Conservation (phyloP, 768 basidiomycete species). For the Gloeopeniophorella convolvens region DNA sequence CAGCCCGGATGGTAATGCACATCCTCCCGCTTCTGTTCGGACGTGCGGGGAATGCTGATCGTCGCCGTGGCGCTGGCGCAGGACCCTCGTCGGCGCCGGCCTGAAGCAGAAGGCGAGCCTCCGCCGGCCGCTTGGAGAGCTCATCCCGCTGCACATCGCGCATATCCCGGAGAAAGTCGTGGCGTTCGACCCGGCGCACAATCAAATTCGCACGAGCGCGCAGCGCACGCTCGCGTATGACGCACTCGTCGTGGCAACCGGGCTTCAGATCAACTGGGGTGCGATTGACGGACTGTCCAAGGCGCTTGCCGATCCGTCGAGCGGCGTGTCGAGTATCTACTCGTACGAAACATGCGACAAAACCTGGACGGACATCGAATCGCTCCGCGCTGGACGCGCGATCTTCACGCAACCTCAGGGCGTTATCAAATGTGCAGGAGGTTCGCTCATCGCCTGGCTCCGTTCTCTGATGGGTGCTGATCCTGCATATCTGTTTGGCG, state of each 20-base stretch:
- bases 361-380: constrained; percentile 76
- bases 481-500: constrained; percentile 2
- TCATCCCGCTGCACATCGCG: constrained; percentile 70
- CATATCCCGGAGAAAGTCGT: constrained; percentile 67
- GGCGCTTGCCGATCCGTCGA: constrained; percentile 70
- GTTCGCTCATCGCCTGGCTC: constrained; percentile 32
- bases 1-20: constrained; percentile 81
- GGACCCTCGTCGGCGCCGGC: constrained; percentile 93
- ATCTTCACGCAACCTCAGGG: constrained; percentile 95
- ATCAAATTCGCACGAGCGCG: constrained; percentile 63
- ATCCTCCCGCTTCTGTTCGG: background rate
- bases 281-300: constrained; percentile 63
- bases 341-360: constrained; percentile 87
- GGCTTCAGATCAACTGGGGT: constrained; percentile 81
- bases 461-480: background rate
- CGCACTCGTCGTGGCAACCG: constrained; percentile 80
- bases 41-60: background rate
- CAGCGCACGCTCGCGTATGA: constrained; percentile 77
- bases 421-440: constrained; percentile 89
- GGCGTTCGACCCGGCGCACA: constrained; percentile 67
- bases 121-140: constrained; percentile 53
- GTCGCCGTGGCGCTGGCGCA: constrained; percentile 25
- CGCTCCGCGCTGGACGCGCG: constrained; percentile 69
- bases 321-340: constrained; percentile 90
- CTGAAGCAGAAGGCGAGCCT: constrained; percentile 65